phyloP scores from a whole-genome alignment of 2,329 filamentous ascomycete species.

The Aspergillus sp. region DNA sequence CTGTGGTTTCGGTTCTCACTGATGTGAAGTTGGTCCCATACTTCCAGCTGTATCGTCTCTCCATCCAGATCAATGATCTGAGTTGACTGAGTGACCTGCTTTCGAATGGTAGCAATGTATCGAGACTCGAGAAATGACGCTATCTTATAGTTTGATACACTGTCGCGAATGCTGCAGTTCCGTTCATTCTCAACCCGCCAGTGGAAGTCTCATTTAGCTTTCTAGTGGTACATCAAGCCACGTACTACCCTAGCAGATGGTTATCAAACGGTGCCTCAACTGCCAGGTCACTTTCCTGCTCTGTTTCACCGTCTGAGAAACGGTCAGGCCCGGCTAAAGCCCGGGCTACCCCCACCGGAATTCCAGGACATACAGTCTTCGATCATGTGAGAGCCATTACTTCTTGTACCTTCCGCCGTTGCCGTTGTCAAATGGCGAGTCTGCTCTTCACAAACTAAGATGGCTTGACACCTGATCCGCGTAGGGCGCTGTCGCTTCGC shows the following conservation, averaged over 20 bases:
- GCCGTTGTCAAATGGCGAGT: background rate
- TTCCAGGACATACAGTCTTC: background rate
- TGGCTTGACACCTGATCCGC: background rate
- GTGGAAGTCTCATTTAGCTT: too few species aligned
- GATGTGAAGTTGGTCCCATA: background rate
- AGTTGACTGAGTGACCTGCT: background rate
- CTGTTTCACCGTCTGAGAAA: background rate
- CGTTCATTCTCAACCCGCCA: too few species aligned
- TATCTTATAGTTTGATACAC: too few species aligned
- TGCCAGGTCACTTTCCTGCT: too few species aligned
- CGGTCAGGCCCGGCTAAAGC: background rate
- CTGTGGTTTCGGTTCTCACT: background rate
- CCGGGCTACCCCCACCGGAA: background rate
- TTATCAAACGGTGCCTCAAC: too few species aligned
- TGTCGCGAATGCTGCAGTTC: too few species aligned
- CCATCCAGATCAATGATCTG: background rate
- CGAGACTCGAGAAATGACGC: too few species aligned
- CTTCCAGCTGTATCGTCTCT: background rate
- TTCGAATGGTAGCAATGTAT: too few species aligned
- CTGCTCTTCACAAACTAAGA: background rate
- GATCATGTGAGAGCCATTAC: background rate
- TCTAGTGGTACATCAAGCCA: too few species aligned
- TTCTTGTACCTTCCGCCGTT: background rate
- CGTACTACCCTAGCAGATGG: too few species aligned
- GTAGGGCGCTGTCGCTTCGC: background rate